Conservation (phyloP, 768 basidiomycete genomes). For the Hirschioporus abietinus region DNA sequence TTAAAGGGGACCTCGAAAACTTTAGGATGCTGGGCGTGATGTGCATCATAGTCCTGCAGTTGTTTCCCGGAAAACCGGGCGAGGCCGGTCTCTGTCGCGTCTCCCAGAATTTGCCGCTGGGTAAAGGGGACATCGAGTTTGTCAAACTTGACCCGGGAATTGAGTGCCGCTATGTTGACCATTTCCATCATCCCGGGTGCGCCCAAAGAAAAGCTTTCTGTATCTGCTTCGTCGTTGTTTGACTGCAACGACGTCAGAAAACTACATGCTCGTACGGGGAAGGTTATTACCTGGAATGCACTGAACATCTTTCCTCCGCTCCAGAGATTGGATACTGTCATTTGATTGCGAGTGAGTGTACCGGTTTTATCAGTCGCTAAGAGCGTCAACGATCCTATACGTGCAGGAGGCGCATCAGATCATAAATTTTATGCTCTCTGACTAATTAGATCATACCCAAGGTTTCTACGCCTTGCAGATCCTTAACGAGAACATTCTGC, state of each 20-base stretch:
- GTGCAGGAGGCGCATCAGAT: slow-evolving; percentile 12
- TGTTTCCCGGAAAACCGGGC: slow-evolving; percentile 60
- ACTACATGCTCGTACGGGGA: not conserved
- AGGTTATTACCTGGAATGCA: slow-evolving; percentile 48
- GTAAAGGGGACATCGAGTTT: slow-evolving; percentile 57
- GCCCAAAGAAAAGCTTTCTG: slow-evolving; percentile 42
- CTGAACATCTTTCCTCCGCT: slow-evolving; percentile 56
- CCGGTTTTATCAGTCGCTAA: slow-evolving; percentile 72
- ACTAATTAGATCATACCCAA: slow-evolving; percentile 34
- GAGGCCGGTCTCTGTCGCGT: slow-evolving; percentile 73
- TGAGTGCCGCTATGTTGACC: slow-evolving; percentile 58
- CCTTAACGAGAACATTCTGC: slow-evolving; percentile 69
- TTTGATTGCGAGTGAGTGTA: slow-evolving; percentile 65
- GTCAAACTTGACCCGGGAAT: slow-evolving; percentile 69
- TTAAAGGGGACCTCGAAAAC: slow-evolving; percentile 76
- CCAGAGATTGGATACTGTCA: slow-evolving; percentile 69
- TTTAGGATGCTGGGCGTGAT: slow-evolving; percentile 46
- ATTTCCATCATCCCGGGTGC: slow-evolving; percentile 61
- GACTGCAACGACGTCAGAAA: slow-evolving; percentile 31
- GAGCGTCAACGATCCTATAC: slow-evolving; percentile 43
- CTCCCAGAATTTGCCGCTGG: slow-evolving; percentile 57
- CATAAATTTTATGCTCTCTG: not conserved
- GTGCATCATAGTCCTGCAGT: slow-evolving; percentile 48
- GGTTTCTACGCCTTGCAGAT: slow-evolving; percentile 69
- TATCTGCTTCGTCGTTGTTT: slow-evolving; percentile 59